These are phyloP conservation scores for Cryphonectria radicalis DNA, from an alignment of 2,329 filamentous ascomycete genomes.

Conservation along the genomic window DNA sequence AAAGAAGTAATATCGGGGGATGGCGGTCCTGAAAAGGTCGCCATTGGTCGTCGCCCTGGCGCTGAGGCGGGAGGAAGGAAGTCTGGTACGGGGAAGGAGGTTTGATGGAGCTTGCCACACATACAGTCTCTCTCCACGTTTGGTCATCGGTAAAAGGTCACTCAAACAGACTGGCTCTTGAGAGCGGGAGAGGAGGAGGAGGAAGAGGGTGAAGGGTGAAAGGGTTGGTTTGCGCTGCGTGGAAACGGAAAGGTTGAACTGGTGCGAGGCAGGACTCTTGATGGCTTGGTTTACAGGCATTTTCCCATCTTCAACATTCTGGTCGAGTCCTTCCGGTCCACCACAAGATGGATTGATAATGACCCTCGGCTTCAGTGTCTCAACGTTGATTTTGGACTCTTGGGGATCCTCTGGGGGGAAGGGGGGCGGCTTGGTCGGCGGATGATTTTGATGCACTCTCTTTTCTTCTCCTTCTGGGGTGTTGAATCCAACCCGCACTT, in stretches of 20 bases:
- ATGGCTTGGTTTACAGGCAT: conserved; percentile 3
- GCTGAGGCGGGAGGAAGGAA: conserved; percentile 13
- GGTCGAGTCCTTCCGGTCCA: conserved; percentile 1
- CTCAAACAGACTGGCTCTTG: conserved; percentile 26
- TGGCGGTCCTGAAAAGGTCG: conserved; percentile 30
- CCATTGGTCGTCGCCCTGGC: conserved; percentile 14
- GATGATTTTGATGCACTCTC: conserved; percentile 9
- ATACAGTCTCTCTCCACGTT: conserved; percentile 21
- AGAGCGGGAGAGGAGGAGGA: background rate
- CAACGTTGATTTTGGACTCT: background rate
- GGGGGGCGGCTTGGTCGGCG: background rate
- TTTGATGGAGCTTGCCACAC: conserved; percentile 24
- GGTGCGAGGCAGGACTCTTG: background rate
- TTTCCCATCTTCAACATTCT: background rate
- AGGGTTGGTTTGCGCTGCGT: conserved; percentile 11
- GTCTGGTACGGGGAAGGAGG: background rate
- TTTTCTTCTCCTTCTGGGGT: background rate
- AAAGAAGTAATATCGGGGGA: conserved; percentile 24
- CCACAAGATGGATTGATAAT: background rate
- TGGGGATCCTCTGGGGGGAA: background rate
- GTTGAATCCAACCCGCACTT: background rate
- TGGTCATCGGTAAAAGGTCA: conserved; percentile 31
- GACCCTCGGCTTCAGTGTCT: background rate
- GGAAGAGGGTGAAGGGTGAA: background rate
- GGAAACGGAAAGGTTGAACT: conserved; percentile 15